Base-by-base conservation (phyloP, 768 basidiomycete genomes). In the Clavaria fumosa region DNA sequence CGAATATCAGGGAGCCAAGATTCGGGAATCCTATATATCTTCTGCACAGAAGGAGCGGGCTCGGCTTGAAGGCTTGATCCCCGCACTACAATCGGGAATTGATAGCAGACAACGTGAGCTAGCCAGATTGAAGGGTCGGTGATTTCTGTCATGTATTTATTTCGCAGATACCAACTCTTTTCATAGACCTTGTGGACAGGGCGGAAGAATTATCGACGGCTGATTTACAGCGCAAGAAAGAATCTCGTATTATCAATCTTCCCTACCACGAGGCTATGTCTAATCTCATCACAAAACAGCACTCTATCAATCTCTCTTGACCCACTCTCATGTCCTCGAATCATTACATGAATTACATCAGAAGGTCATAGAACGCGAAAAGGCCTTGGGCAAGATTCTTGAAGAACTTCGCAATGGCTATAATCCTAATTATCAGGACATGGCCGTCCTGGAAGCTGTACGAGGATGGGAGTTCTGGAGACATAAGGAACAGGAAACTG, bases 381-480 rank as follows among this genome's bases (percentile, higher is more conserved):
- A 70, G 42, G 66, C 74, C 32, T 71, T 99, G 2, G 80, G 78
- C 17, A 70, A 77, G n/a, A 84, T 99, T 35, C 69, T 99, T 4
- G 70, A 76, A 41, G 63, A 76, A 20, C 70, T 99, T 7, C 70
- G 85, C 15, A 70, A 72, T 7, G 78, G 80, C 3, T 96, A 95
- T 61, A 99, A 99, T 54, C 93, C 93, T 11, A 99, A 99, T 55
- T 96, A 96, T 58, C 91, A 96, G 54, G 93, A 99, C 53, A 97
- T 99, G 93, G 90, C 89, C 2, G 93, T 97, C 34, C 71, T 95
- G 20, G 91, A 93, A 47, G 91, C 93, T 12, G 90, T 96, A 11
- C 76, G 89, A 33, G 91, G 90, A 10, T 97, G 85, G 78, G 84
- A 89, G 52, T 75, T n/a, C n/a, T n/a, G n/a, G n/a, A n/a, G 68